Base-by-base conservation (phyloP, 129 eudicot genomes). In the Helianthus tuberosus region DNA sequence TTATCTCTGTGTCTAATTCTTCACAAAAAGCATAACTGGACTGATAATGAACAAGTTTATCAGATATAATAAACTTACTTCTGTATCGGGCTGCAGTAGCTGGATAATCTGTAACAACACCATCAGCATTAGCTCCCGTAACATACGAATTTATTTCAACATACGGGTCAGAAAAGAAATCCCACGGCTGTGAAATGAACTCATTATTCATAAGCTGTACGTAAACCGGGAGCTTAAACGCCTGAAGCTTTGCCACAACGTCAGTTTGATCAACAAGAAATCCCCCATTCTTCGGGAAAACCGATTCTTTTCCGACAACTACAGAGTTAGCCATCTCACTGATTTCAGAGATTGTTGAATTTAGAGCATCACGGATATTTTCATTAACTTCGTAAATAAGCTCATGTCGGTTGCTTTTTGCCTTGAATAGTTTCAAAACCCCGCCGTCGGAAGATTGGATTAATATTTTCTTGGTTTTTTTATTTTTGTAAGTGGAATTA, bases 151-250 rank as follows among this genome's bases (percentile, higher is more conserved):
- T 91, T 17, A 94, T 20, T 75, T 94, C 96, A 52, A 85, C 85
- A 55, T 81, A 80, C 0, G 99, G 82, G 72, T 94, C 99, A 1
- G 97, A 86, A 75, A 91, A 91, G 87, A 88, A 88, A 72, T 94
- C 99, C 96, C 91, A 94, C 2, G 97, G 84, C 74, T 91, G 97
- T 80, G 94, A 81, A 39, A 84, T 14, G 55, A 88, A 94, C 85
- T 94, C 99, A 50, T 94, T 94, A 35, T 43, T 68, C 89, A 94
- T 88, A n/a, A 73, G 20, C 58, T 80, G 88, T 47, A 88, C 91
- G 43, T 88, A 94, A 23, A 91, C 99, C 0, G 85, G 69, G 15
- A 94, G 88, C 75, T 80, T 73, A 73, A 83, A 86, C 5, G 87
- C 84, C 67, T 90, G 96, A 53, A 94, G 82, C 80, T 80, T 87